A percentile compares a stretch with the other conserved stretches of the same genome.
These are phyloP conservation scores for Gossypium anomalum DNA, from an alignment of 345 rosid genomes.

Conservation along the genomic window DNA sequence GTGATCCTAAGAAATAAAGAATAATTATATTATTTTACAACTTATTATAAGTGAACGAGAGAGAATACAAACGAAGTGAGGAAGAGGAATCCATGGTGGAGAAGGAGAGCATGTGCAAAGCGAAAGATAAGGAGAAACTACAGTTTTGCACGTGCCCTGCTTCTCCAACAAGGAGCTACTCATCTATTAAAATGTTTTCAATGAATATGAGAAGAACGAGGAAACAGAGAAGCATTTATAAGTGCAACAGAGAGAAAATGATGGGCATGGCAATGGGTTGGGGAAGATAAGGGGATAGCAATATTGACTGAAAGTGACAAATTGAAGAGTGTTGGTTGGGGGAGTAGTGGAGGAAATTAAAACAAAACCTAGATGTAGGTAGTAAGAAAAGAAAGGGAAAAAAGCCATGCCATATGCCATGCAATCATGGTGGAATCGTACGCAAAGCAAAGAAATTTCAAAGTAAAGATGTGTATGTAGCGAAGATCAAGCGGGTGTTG, in stretches of 20 bases:
- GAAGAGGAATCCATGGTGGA: neutral
- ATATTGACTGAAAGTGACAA: neutral
- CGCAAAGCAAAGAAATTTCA: neutral
- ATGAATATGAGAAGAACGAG: neutral
- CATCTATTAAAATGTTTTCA: neutral
- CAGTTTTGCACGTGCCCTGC: constrained; percentile 98
- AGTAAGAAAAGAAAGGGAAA: neutral
- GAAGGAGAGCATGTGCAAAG: neutral
- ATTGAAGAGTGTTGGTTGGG: too few species aligned
- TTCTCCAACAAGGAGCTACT: constrained; percentile 85
- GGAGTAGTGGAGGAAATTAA: neutral
- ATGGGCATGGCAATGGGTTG: neutral
- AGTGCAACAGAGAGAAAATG: neutral
- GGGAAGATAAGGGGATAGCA: neutral
- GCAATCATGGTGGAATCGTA: neutral
- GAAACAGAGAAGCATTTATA: neutral
- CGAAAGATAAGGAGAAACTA: neutral
- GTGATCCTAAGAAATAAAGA: accelerated
- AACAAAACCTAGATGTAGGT: neutral
- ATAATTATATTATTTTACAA: neutral
- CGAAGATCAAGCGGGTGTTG: neutral
- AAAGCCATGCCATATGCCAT: neutral
- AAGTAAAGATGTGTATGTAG: neutral
- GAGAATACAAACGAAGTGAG: neutral
- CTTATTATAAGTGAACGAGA: neutral